These are phyloP conservation scores for Babesia sp. DNA, from an alignment of 169 alveolate species.

Conservation along the genomic window DNA sequence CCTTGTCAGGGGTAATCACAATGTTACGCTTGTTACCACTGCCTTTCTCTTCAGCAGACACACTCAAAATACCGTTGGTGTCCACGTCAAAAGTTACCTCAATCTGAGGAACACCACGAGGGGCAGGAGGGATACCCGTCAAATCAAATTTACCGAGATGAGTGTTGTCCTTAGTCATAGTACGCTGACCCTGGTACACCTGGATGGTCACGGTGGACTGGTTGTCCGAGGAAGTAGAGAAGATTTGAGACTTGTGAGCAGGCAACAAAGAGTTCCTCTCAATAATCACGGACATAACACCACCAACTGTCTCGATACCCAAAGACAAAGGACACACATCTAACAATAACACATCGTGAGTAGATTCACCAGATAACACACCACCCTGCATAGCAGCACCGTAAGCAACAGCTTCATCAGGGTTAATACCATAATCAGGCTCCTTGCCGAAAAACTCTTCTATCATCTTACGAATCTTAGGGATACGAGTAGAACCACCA, in stretches of 20 bases:
- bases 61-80: conserved; percentile 94
- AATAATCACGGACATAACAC: conserved; percentile 94
- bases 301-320: conserved; percentile 95
- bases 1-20: conserved; percentile 94
- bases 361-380: conserved; percentile 90
- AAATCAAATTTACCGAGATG: conserved; percentile 93
- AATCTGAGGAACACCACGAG: conserved; percentile 95
- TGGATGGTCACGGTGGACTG: conserved; percentile 94
- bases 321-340: conserved; percentile 96
- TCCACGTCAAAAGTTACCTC: conserved; percentile 96
- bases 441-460: conserved; percentile 92
- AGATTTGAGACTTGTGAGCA: conserved; percentile 94
- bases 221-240: conserved; percentile 95
- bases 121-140: conserved; percentile 94
- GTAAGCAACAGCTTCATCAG: conserved; percentile 96
- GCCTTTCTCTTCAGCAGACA: conserved; percentile 94
- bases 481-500: conserved; percentile 96
- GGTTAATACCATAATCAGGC: conserved; percentile 90
- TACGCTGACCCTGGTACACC: conserved; percentile 97
- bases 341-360: conserved; percentile 89
- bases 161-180: conserved; percentile 95
- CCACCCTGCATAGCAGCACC: conserved; percentile 98
- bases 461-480: conserved; percentile 89
- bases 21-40: conserved; percentile 91
- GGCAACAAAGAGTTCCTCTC: conserved; percentile 96